Base-by-base conservation (phyloP, 768 basidiomycete species). In the Cubamyces sp. region DNA sequence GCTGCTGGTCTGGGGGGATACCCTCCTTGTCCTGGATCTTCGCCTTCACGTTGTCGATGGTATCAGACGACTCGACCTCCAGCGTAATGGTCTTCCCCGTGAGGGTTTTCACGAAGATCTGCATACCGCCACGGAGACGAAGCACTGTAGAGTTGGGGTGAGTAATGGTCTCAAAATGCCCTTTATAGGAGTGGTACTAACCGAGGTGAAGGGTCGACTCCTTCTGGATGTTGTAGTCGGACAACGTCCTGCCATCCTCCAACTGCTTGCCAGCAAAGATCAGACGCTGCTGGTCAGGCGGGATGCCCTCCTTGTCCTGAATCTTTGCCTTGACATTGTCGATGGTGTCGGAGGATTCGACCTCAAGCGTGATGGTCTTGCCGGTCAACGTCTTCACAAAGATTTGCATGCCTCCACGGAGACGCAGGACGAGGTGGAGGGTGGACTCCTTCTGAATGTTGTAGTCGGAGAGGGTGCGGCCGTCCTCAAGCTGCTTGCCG, bases 381-480 rank as follows among this genome's bases (percentile, higher is more conserved):
- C 92, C 92, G 3, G 93, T 94, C 49, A 91, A 64, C 0, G 89
- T 91, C 80, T 91, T 90, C 19, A 90, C 89, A 64, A 91, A 91
- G 56, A 91, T 91, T 63, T 91, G 89, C 88, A 91, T 91, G 47
- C 93, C 92, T 64, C 93, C 94, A 70, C 92, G 90, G n/a, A 96
- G 86, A 75, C 94, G 91, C 30, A 96, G 85, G 25, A 95, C 92
- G 51, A 87, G 84, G 70, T 96, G 94, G 55, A 96, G 88, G 41
- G 94, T 96, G 0, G 89, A 92, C 79, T 96, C 94, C 80, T 96
- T 96, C 84, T 96, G 94, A 68, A 96, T 95, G 74, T 94, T 93
- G 74, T 94, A 93, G 67, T 92, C 91, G 8, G 90, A 91, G 0
- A 94, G 81, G 3, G 91, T 96, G 51, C 94, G 88, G 3, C 95